A percentile compares a stretch with the other conserved stretches of the same genome.
Conservation (phyloP, 1,284 basidiomycete species). For the Kalmanozyma brasiliensis region DNA sequence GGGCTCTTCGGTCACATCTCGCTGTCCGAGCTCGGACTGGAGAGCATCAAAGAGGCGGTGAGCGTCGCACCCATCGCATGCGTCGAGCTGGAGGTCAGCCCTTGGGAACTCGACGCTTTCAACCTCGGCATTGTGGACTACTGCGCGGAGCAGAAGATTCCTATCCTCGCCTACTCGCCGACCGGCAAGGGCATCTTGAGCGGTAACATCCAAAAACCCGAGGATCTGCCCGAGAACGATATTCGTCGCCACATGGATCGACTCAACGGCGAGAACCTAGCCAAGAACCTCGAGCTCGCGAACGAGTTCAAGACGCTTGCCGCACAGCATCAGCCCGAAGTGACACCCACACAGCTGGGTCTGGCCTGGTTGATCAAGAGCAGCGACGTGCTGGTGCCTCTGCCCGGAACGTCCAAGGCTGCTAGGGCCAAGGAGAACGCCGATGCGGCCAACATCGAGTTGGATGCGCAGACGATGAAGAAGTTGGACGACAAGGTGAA, state of each 20-base stretch:
- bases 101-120: conserved; percentile 72
- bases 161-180: conserved; percentile 74
- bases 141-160: conserved; percentile 71
- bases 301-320: conserved; percentile 69
- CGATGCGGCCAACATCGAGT: conserved; percentile 50
- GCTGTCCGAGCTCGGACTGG: conserved; percentile 56
- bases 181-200: conserved; percentile 72
- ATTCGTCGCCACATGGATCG: conserved; percentile 69
- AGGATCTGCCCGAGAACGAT: conserved; percentile 73
- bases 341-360: conserved; percentile 73
- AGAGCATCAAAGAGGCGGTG: conserved; percentile 50
- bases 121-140: conserved; percentile 68
- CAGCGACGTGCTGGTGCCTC: conserved; percentile 71
- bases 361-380: conserved; percentile 74
- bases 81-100: conserved; percentile 76
- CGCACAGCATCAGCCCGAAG: conserved; percentile 41
- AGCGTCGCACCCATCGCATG: conserved; percentile 70
- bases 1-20: conserved; percentile 60
- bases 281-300: conserved; percentile 73
- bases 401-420: conserved; percentile 71
- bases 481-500: conserved; percentile 47
- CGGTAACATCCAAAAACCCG: conserved; percentile 72
- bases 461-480: conserved; percentile 53
- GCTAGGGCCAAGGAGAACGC: conserved; percentile 63
- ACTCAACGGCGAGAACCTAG: conserved; percentile 72